Conservation (phyloP, 208 protist genomes). For the Leishmania major region DNA sequence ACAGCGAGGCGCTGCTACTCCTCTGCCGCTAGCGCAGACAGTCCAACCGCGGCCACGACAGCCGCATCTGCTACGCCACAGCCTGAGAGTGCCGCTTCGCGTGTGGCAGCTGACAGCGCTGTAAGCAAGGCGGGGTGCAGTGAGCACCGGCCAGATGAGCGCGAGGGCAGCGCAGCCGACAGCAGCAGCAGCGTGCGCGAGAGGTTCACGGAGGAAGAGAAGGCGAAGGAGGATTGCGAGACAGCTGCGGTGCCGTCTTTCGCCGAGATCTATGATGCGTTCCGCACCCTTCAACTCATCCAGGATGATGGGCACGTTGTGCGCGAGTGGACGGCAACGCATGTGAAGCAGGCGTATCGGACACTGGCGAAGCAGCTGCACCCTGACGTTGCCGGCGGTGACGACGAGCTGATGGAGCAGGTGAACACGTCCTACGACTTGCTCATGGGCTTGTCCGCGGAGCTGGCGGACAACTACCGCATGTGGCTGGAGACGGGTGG, state of each 20-base stretch:
- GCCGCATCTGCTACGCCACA: neutral
- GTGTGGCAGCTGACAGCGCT: neutral
- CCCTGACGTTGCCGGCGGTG: slow-evolving; percentile 42
- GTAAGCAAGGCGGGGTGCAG: neutral
- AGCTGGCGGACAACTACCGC: slow-evolving; percentile 19
- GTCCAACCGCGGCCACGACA: neutral
- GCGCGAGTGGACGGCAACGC: slow-evolving; percentile 27
- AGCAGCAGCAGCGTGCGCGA: neutral
- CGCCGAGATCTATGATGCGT: slow-evolving; percentile 21
- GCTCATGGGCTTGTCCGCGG: slow-evolving; percentile 16
- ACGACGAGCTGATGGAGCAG: slow-evolving; percentile 40
- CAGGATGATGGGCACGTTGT: slow-evolving; percentile 12
- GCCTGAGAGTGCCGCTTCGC: neutral
- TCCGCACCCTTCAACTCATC: slow-evolving; percentile 26
- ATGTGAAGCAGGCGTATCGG: slow-evolving; percentile 51
- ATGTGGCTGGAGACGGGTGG: slow-evolving; percentile 31
- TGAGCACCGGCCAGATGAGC: neutral
- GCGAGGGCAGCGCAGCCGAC: too few species aligned
- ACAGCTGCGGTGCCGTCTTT: slow-evolving; percentile 15
- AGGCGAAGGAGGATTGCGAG: slow-evolving; percentile 7
- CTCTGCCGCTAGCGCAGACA: neutral
- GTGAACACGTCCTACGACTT: slow-evolving; percentile 44
- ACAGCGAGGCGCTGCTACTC: slow-evolving; percentile 13
- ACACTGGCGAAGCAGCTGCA: slow-evolving; percentile 38
- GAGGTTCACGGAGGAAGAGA: neutral